Percentiles rank a stretch among this genome's conserved stretches.
Conservation (phyloP, 225 moss, liverwort and hornwort genomes). For the Sphagnum tenellum region DNA sequence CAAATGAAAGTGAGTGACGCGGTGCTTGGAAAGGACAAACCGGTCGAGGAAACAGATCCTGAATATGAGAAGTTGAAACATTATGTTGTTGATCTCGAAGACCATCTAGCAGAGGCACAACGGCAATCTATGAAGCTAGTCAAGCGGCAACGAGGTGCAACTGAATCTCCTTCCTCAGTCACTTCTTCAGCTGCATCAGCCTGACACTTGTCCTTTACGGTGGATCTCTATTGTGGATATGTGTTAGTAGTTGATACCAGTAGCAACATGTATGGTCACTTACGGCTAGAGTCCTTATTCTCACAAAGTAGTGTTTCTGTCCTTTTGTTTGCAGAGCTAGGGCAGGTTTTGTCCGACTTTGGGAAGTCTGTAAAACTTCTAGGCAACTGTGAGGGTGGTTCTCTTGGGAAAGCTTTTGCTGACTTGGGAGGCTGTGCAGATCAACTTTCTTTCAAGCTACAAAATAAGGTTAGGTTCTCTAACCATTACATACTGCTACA, state of each 20-base stretch:
- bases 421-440: constrained; percentile 77
- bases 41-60: constrained; percentile 77
- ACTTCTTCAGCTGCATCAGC: no score
- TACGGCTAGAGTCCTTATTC: no score
- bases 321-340: constrained; percentile 49
- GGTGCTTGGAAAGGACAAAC: constrained; percentile 95
- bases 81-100: constrained; percentile 82
- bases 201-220: no score
- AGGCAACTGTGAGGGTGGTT: constrained; percentile 68
- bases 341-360: constrained; percentile 76
- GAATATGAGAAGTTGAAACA: constrained; percentile 91
- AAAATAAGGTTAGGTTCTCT: constrained; percentile 61
- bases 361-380: constrained; percentile 79
- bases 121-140: constrained; percentile 93
- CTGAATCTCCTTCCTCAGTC: no score
- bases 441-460: constrained; percentile 65
- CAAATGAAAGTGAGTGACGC: constrained; percentile 92
- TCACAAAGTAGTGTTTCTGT: no score
- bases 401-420: constrained; percentile 59
- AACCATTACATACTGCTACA: neutral
- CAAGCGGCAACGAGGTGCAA: constrained; percentile 82
- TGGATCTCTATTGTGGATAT: no score
- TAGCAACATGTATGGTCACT: no score
- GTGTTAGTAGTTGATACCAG: no score
- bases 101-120: constrained; percentile 87